A percentile compares a stretch with the other conserved stretches of the same genome.
Conservation (phyloP, 208 protist species). For the Leishmania tarentolae region DNA sequence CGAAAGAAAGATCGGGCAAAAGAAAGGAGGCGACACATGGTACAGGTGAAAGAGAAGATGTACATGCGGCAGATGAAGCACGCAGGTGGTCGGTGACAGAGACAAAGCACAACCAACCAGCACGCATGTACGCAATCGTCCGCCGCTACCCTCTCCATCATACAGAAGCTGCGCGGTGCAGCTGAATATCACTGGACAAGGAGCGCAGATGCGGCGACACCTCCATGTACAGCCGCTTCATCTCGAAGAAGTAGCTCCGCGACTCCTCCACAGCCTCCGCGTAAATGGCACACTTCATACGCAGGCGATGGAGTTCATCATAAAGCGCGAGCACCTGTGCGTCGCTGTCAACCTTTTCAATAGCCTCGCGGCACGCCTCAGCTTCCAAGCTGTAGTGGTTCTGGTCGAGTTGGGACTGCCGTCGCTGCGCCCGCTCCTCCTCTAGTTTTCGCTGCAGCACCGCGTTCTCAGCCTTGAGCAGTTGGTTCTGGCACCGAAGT, state of each 20-base stretch:
- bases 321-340: conserved; percentile 50
- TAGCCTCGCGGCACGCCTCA: conserved; percentile 24
- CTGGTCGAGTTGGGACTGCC: conserved; percentile 32
- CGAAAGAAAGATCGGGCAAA: not conserved
- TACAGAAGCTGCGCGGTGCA: not conserved
- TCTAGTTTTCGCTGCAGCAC: conserved; percentile 42
- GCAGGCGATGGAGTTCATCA: conserved; percentile 61
- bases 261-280: conserved; percentile 74
- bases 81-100: not conserved
- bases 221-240: conserved; percentile 75
- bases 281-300: conserved; percentile 65
- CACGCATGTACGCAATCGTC: not conserved
- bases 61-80: not conserved
- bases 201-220: conserved; percentile 37
- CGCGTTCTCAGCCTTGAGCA: conserved; percentile 55
- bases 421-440: conserved; percentile 35
- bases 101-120: not conserved
- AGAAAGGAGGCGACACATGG: not conserved
- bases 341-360: conserved; percentile 36
- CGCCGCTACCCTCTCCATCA: not conserved
- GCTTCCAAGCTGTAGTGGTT: conserved; percentile 38
- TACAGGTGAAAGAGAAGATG: not conserved
- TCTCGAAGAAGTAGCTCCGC: conserved; percentile 66
- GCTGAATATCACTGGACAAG: not conserved
- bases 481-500: conserved; percentile 42